Evolutionary conservation across 164 flowering plant genomes (phyloP).

Genomic region (Sextonia rubra): DNA sequence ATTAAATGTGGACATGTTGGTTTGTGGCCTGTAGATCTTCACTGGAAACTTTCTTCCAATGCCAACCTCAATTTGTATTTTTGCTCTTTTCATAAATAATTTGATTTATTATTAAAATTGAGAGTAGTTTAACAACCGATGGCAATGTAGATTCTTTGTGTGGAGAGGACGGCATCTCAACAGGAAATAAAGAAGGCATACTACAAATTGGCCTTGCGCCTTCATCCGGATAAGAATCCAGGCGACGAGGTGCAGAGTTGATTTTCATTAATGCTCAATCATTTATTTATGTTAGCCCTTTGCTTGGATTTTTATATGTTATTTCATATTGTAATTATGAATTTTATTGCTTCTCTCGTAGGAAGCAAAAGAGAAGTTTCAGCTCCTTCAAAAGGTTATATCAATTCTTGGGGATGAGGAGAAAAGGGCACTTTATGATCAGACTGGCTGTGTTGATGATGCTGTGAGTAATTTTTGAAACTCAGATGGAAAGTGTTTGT

Average conservation of each 20-base stretch:
- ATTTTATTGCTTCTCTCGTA: conserved; percentile 13
- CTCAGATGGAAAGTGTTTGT: not conserved
- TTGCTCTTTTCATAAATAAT: not conserved
- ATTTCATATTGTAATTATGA: conserved; percentile 2
- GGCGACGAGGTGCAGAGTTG: conserved; percentile 65
- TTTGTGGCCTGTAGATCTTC: not conserved
- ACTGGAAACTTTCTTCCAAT: not conserved
- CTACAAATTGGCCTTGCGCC: conserved; percentile 81
- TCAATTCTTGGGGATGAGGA: conserved; percentile 95
- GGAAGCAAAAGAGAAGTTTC: conserved; percentile 98
- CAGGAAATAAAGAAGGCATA: conserved; percentile 96
- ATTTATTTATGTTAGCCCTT: too few relatives aligned
- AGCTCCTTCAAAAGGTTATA: conserved; percentile 88
- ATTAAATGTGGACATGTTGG: too few relatives aligned
- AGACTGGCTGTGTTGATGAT: conserved; percentile 95
- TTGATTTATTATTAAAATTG: too few relatives aligned
- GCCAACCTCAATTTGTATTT: not conserved
- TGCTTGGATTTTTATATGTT: too few relatives aligned
- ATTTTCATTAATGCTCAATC: not conserved
- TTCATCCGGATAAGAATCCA: conserved; percentile 99
- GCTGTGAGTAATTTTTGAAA: conserved; percentile 52
- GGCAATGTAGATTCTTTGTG: conserved; percentile 68
- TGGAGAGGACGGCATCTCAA: conserved; percentile 74
- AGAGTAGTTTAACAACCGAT: not conserved
- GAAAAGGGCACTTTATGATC: conserved; percentile 90